phyloP scores from a whole-genome alignment of 2,329 filamentous ascomycete genomes.

The Cryphonectria carpinicola region DNA sequence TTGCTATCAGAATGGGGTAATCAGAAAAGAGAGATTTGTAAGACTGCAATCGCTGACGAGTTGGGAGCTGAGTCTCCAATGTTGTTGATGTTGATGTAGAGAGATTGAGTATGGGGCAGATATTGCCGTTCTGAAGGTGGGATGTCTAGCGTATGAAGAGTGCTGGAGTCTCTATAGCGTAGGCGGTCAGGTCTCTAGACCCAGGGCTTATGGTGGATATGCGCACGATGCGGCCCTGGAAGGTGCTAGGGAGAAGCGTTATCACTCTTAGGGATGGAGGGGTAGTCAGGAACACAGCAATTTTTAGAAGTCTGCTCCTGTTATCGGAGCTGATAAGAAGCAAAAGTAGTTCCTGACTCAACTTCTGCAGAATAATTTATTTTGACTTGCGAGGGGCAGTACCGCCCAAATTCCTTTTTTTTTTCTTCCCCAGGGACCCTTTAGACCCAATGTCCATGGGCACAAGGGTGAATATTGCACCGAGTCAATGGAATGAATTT shows the following conservation, averaged over 20 bases:
- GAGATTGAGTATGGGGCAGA: constrained; percentile 6
- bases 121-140: constrained; percentile 23
- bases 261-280: constrained; percentile 22
- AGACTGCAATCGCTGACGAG: neutral
- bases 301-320: constrained; percentile 24
- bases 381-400: neutral
- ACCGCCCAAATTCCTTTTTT: neutral
- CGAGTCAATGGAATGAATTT: constrained; percentile 5
- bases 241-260: constrained; percentile 5
- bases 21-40: neutral
- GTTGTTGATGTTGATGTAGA: neutral
- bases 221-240: neutral
- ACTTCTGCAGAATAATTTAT: neutral
- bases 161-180: neutral
- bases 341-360: constrained; percentile 13
- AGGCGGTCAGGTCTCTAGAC: constrained; percentile 18
- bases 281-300: constrained; percentile 15
- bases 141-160: constrained; percentile 4
- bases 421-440: neutral
- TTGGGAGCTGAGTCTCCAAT: neutral
- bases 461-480: neutral
- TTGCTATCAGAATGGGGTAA: neutral
- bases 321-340: constrained; percentile 27
- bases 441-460: neutral
- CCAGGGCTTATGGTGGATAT: neutral